These are phyloP conservation scores for Cyclanthera cordifolia DNA, from an alignment of 306 rosid species.

Conservation along the genomic window DNA sequence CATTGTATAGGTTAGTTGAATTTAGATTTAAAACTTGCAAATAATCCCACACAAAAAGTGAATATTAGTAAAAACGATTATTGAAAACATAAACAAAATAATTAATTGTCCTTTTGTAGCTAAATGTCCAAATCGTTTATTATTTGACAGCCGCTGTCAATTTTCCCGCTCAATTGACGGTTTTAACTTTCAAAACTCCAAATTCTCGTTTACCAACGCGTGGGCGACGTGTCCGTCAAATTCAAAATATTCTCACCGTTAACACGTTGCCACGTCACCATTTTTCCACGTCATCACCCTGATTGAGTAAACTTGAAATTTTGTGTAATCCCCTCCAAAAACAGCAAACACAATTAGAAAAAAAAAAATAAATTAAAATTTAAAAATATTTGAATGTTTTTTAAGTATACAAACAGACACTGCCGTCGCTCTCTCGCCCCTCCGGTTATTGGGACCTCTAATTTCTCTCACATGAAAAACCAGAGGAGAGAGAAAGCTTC, in stretches of 20 bases:
- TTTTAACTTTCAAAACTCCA: slow-evolving; percentile 25
- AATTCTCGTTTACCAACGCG: neutral
- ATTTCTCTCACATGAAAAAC: slow-evolving; percentile 5
- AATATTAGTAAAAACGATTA: neutral
- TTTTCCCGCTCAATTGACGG: slow-evolving; percentile 82
- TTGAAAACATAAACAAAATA: neutral
- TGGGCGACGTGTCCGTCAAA: slow-evolving; percentile 25
- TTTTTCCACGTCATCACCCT: slow-evolving; percentile 4
- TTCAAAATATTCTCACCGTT: slow-evolving; percentile 25
- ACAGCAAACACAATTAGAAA: neutral
- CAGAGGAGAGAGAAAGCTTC: slow-evolving; percentile 21
- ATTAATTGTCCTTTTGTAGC: neutral
- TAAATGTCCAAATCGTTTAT: no score
- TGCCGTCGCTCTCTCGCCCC: slow-evolving; percentile 17
- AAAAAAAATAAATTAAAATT: neutral
- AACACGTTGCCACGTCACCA: neutral
- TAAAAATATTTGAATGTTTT: slow-evolving; percentile 12
- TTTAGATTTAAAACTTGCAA: no score
- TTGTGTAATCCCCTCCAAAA: slow-evolving; percentile 3
- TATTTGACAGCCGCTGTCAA: slow-evolving; percentile 37
- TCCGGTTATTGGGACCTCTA: neutral
- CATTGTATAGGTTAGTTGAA: no score
- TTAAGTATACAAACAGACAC: slow-evolving; percentile 55
- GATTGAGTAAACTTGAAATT: neutral
- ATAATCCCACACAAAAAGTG: neutral